Conservation (phyloP, 306 rosid genomes). For the Pueraria montana region DNA sequence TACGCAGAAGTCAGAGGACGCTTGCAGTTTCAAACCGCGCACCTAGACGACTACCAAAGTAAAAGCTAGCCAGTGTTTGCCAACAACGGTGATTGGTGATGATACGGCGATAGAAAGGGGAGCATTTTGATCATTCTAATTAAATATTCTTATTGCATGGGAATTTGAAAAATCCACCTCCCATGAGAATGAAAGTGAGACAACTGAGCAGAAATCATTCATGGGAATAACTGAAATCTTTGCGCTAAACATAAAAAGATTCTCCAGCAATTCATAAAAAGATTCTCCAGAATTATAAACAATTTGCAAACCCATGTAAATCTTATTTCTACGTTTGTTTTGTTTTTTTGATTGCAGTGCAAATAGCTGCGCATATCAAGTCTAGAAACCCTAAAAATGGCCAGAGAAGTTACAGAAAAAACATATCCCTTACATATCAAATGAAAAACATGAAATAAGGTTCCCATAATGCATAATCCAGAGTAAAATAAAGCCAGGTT, state of each 20-base stretch:
- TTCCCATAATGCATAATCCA: background rate
- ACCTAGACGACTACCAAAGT: too few relatives aligned
- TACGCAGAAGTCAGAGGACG: too few relatives aligned
- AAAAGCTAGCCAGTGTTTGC: background rate
- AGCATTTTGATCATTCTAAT: background rate
- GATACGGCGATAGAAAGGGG: background rate
- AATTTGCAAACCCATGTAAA: background rate
- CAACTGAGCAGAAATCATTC: background rate
- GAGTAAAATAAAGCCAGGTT: constrained; percentile 16
- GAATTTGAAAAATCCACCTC: background rate
- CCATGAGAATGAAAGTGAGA: background rate
- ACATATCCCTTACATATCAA: constrained; percentile 10
- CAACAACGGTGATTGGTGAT: background rate
- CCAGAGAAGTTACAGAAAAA: background rate
- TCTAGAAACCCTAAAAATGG: background rate
- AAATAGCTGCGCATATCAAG: background rate
- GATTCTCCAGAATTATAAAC: background rate
- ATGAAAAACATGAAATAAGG: background rate
- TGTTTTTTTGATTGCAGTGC: background rate
- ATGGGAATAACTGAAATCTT: background rate
- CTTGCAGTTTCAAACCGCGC: too few relatives aligned
- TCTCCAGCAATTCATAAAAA: too few relatives aligned
- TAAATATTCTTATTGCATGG: background rate
- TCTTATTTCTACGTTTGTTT: background rate
- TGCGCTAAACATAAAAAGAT: too few relatives aligned